Conservation (phyloP, 768 basidiomycete genomes). For the Agaricus subrufescens region DNA sequence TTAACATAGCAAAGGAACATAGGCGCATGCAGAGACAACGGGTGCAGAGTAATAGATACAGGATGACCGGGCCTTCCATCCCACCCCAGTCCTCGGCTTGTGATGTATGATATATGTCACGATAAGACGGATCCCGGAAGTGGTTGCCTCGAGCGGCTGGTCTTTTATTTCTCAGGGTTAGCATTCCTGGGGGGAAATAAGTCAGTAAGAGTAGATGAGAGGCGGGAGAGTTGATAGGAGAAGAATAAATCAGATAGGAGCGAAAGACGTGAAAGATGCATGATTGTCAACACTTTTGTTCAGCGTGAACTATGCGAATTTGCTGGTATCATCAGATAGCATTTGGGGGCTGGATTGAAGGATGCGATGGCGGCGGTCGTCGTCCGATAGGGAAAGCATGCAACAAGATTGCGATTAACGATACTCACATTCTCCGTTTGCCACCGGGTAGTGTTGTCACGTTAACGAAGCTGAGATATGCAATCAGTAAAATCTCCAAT, state of each 20-base stretch:
- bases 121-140: background rate
- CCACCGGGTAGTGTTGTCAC: slow-evolving; percentile 87
- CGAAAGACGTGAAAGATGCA: slow-evolving; percentile 91
- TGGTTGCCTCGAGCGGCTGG: background rate
- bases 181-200: slow-evolving; percentile 42
- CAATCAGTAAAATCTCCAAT: background rate
- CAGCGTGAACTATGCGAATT: slow-evolving; percentile 96
- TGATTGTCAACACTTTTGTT: slow-evolving; percentile 81
- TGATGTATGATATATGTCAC: background rate
- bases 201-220: slow-evolving; percentile 19
- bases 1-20: slow-evolving; percentile 7
- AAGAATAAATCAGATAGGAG: slow-evolving; percentile 86
- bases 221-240: slow-evolving; percentile 13
- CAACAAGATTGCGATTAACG: slow-evolving; percentile 9
- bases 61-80: background rate
- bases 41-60: slow-evolving; percentile 9
- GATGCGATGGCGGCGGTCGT: background rate
- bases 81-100: background rate
- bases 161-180: slow-evolving; percentile 58
- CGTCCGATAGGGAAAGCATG: background rate
- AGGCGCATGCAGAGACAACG: slow-evolving; percentile 1
- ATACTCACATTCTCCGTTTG: slow-evolving; percentile 93
- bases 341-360: background rate
- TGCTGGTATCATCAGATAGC: slow-evolving; percentile 49
- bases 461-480: slow-evolving; percentile 72